Percentiles rank a stretch among this genome's conserved stretches.
These are phyloP conservation scores for Neocallimastix lanati DNA, from an alignment of 192 early-diverging fungal genomes.

Conservation along the genomic window DNA sequence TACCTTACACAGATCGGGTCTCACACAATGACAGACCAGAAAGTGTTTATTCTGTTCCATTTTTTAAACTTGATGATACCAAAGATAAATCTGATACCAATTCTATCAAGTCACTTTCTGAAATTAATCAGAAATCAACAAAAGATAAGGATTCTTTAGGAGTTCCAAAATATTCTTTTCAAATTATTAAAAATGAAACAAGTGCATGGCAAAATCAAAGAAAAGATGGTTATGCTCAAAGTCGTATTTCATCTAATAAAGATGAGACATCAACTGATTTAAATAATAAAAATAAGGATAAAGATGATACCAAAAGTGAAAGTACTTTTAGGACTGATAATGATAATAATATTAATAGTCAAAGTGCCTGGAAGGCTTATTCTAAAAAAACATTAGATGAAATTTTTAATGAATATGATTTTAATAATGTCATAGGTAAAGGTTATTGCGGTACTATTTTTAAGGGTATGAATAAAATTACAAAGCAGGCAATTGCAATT, in stretches of 20 bases:
- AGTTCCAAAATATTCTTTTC: neutral
- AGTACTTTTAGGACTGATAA: neutral
- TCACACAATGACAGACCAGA: neutral
- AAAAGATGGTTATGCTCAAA: neutral
- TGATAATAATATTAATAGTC: neutral
- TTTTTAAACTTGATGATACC: neutral
- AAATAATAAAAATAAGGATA: neutral
- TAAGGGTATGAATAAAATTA: neutral
- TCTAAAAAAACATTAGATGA: neutral
- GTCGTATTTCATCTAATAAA: neutral
- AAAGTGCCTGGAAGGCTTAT: neutral
- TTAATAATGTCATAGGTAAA: neutral
- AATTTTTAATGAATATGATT: neutral
- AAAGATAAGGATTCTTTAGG: neutral
- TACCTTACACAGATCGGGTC: neutral
- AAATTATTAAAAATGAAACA: neutral
- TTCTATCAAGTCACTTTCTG: neutral
- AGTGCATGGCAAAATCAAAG: neutral
- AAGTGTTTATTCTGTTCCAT: neutral
- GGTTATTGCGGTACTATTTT: neutral
- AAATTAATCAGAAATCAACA: neutral
- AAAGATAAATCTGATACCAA: neutral
- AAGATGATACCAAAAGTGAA: neutral
- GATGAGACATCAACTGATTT: neutral
- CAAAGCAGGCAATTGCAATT: neutral